Evolutionary conservation across 2,329 filamentous ascomycete genomes (phyloP), one percentile per base, ranked within the genome.

Genomic region (Colletotrichum australisinense): DNA sequence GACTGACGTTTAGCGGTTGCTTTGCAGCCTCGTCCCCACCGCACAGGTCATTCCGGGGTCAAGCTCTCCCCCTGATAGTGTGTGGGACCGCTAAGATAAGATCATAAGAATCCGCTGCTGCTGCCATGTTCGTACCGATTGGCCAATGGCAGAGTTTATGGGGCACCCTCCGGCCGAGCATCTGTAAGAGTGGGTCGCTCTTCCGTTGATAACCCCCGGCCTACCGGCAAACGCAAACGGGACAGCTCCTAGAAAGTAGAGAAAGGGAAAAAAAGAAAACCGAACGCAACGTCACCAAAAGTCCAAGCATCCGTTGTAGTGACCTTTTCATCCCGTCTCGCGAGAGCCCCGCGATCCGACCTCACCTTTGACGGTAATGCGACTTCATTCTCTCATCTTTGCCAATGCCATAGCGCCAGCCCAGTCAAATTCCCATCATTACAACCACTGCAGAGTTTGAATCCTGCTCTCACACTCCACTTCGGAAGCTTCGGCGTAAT

Each of bases 21-120:
- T 38, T 42, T 24, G 52, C 70, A 70, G 70, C 67, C 71, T 70
- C 60, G 60, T 73, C 32, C 22, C 59, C 24, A 26, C 67, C 16
- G 56, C 71, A 70, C 60, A 46, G 71, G 19, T 30, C 46, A 26
- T 19, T 28, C 4, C 35, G 11, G 4, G 66, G 66, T 46, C 53
- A 16, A 42, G 26, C 30, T 28, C 19, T 19, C 19, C 19, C 11
- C 16, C 4, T 28, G 28, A 53, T n/a, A 8, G n/a, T 24, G 8
- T 3, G 16, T 26, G 59, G 52, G 42, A 46, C 30, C 71, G 66
- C 70, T 72, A 69, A 71, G 63, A 65, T 65, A 63, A 24, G 52
- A 26, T 5, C 7, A 65, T 65, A 63, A 24, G 52, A 26, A 9
- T 12, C 1, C 26, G 30, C 8, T 9, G 16, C 7, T 8, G 16